Conservation (phyloP, 768 basidiomycete genomes). For the Psilocybe tampanensis region DNA sequence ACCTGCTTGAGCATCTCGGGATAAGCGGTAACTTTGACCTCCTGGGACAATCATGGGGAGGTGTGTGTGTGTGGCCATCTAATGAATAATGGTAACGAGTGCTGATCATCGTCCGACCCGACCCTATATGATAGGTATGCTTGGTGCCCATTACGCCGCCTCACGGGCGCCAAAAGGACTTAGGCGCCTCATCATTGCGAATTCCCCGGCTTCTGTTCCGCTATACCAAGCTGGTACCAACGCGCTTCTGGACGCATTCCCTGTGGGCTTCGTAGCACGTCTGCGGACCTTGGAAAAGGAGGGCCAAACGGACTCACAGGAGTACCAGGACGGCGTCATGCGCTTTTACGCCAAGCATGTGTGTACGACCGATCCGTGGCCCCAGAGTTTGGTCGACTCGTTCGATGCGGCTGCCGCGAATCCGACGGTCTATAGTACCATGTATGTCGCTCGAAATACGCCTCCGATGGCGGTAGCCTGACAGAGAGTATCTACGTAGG, state of each 20-base stretch:
- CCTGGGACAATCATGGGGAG: background rate
- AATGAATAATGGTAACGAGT: too few relatives aligned
- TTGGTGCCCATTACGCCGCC: conserved; percentile 30
- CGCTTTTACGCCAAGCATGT: conserved; percentile 35
- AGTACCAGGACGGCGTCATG: conserved; percentile 33
- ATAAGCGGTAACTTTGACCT: background rate
- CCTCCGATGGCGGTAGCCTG: conserved; percentile 29
- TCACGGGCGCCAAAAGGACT: conserved; percentile 21
- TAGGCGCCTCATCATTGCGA: conserved; percentile 31
- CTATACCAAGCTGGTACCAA: conserved; percentile 28
- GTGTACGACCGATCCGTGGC: conserved; percentile 34
- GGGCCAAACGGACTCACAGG: conserved; percentile 17
- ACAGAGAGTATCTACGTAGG: conserved; percentile 36
- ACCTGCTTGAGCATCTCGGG: conserved; percentile 29
- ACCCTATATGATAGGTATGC: conserved; percentile 41
- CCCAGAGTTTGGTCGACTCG: conserved; percentile 29
- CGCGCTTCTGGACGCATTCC: conserved; percentile 25
- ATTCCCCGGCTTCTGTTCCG: conserved; percentile 30
- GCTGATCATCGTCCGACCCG: too few relatives aligned
- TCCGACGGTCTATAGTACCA: conserved; percentile 33
- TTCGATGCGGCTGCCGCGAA: conserved; percentile 29
- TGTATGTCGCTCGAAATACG: conserved; percentile 35
- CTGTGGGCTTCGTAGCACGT: conserved; percentile 25
- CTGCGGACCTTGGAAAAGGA: conserved; percentile 31
- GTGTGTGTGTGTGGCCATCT: too few relatives aligned